A percentile compares a stretch with the other conserved stretches of the same genome.
These are phyloP conservation scores for Ustilago shanxiensis DNA, from an alignment of 1,284 basidiomycete species.

Conservation along the genomic window DNA sequence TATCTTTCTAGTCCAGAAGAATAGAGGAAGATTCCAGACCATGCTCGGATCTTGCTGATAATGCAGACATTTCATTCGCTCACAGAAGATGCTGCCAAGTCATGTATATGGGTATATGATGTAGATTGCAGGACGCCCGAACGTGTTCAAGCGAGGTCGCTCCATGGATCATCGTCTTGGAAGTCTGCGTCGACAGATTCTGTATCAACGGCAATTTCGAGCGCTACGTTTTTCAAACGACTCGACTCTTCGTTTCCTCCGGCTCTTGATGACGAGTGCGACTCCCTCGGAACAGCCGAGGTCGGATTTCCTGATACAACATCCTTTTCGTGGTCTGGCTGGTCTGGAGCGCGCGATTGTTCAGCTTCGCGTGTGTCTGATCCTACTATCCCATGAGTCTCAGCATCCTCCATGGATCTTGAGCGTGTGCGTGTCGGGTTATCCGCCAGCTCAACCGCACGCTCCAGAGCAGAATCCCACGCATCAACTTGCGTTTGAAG, in stretches of 20 bases:
- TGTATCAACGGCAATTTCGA: background rate
- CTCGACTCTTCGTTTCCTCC: background rate
- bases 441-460: constrained; percentile 6
- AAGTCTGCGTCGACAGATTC: constrained; percentile 11
- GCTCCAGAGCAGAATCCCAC: constrained; percentile 23
- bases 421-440: background rate
- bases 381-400: background rate
- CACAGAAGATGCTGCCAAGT: background rate
- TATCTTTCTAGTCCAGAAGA: no score
- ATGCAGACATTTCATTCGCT: background rate
- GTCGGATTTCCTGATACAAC: background rate
- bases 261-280: background rate
- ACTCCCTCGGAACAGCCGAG: background rate
- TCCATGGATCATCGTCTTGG: constrained; percentile 49
- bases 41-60: no score
- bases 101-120: background rate
- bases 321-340: background rate
- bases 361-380: background rate
- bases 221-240: background rate
- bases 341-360: background rate
- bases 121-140: background rate
- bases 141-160: constrained; percentile 17
- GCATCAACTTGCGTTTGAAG: constrained; percentile 38
- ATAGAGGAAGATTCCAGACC: no score
- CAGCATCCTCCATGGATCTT: background rate